Evolutionary conservation across 164 flowering plant species (phyloP).

Genomic region (Malania oleifera): DNA sequence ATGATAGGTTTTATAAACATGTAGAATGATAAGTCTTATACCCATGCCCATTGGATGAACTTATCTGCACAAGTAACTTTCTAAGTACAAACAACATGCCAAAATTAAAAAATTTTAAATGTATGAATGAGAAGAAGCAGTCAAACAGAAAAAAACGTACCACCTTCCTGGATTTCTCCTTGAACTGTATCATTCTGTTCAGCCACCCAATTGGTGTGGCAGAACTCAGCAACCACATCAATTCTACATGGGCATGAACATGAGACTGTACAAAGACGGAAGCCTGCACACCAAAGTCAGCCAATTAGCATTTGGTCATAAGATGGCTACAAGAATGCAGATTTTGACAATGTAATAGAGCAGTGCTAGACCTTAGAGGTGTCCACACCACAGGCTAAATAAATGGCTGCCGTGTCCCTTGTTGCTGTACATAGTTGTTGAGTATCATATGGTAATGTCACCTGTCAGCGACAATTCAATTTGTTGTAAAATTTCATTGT

Average conservation of each 20-base stretch:
- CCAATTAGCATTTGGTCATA: slow-evolving; percentile 1
- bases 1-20: no score
- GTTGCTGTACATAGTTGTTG: slow-evolving; percentile 68
- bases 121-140: slow-evolving; percentile 5
- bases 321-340: slow-evolving; percentile 2
- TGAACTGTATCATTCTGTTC: slow-evolving; percentile 93
- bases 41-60: no score
- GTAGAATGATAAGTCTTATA: no score
- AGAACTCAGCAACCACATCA: slow-evolving; percentile 92
- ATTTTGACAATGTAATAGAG: background rate
- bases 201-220: slow-evolving; percentile 92
- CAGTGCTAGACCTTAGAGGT: slow-evolving; percentile 60
- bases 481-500: no score
- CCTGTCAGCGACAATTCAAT: slow-evolving; percentile 32
- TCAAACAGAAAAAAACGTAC: slow-evolving; percentile 41
- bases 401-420: slow-evolving; percentile 85
- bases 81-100: no score
- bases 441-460: slow-evolving; percentile 78
- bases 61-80: no score
- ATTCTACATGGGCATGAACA: slow-evolving; percentile 89
- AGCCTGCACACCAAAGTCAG: slow-evolving; percentile 44
- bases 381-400: slow-evolving; percentile 94
- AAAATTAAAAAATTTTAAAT: no score
- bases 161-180: slow-evolving; percentile 94
- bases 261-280: slow-evolving; percentile 98